Percentiles rank a stretch among this genome's conserved stretches.
Evolutionary conservation across 371 early-diverging fungal genomes (phyloP).

Genomic region (Chytridium lagenaria): DNA sequence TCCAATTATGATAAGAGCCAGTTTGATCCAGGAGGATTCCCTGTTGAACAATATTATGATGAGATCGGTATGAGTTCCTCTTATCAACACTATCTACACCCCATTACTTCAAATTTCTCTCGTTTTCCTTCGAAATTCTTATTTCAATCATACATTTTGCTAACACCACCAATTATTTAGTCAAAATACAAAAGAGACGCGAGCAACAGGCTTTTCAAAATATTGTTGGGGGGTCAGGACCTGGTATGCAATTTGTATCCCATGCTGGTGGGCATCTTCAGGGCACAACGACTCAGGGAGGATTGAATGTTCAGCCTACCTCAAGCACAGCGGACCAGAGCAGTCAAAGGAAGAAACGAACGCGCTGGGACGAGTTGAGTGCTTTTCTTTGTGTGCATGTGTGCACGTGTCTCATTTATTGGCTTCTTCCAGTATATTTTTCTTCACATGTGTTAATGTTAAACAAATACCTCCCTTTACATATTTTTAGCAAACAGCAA

Average conservation of each 20-base stretch:
- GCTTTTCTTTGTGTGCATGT: no score
- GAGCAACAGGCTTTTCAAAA: background rate
- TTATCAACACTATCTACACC: background rate
- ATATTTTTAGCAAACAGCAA: no score
- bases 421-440: no score
- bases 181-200: background rate
- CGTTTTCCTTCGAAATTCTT: background rate
- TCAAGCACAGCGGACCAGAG: no score
- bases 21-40: constrained; percentile 66
- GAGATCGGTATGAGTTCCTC: constrained; percentile 56
- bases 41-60: constrained; percentile 60
- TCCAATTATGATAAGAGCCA: constrained; percentile 64
- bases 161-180: background rate
- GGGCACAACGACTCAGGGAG: background rate
- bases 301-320: background rate
- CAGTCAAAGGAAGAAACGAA: background rate
- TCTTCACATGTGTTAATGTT: no score
- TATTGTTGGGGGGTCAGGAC: background rate
- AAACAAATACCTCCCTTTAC: no score
- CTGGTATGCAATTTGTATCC: constrained; percentile 2
- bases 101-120: background rate
- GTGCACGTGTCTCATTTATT: no score
- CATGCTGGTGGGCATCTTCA: background rate
- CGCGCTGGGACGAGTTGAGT: background rate
- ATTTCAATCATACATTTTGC: background rate